Conservation (phyloP, 208 protist genomes). For the Leishmania guyanensis region DNA sequence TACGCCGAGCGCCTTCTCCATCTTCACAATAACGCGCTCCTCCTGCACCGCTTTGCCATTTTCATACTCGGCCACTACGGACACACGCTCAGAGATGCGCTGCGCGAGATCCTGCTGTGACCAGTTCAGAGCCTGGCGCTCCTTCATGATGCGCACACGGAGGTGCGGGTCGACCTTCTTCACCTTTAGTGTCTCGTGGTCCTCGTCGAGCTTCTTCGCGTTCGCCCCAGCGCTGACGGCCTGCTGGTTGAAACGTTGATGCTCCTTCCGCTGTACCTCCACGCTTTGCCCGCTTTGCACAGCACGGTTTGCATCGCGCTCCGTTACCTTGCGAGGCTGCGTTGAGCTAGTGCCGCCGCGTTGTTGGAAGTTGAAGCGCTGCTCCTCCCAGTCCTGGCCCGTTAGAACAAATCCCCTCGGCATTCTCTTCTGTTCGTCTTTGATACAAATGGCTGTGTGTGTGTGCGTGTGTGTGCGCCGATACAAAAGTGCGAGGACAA, state of each 20-base stretch:
- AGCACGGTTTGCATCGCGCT: conserved; percentile 76
- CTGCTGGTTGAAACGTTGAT: conserved; percentile 76
- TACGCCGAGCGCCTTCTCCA: conserved; percentile 93
- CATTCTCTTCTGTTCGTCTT: conserved; percentile 14
- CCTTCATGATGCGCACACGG: conserved; percentile 79
- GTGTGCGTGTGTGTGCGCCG: neutral
- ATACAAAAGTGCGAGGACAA: neutral
- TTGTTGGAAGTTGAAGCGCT: conserved; percentile 83
- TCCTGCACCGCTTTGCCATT: conserved; percentile 93
- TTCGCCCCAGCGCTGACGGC: conserved; percentile 62
- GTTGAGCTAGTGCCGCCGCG: conserved; percentile 24
- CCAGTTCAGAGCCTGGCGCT: conserved; percentile 84
- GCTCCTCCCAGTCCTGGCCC: conserved; percentile 89
- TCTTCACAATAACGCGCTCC: conserved; percentile 91
- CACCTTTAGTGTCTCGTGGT: conserved; percentile 81
- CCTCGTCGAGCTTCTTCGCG: conserved; percentile 90
- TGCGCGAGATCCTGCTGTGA: conserved; percentile 89
- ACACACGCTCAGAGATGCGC: conserved; percentile 80
- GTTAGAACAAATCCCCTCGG: conserved; percentile 47
- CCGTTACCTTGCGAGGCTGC: conserved; percentile 55
- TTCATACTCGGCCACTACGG: conserved; percentile 93
- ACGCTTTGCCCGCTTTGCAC: conserved; percentile 72
- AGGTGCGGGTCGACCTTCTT: conserved; percentile 85
- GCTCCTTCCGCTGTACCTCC: conserved; percentile 68
- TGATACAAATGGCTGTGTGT: neutral